Base-by-base conservation (phyloP, 768 basidiomycete species). In the Tricholoma terreum region DNA sequence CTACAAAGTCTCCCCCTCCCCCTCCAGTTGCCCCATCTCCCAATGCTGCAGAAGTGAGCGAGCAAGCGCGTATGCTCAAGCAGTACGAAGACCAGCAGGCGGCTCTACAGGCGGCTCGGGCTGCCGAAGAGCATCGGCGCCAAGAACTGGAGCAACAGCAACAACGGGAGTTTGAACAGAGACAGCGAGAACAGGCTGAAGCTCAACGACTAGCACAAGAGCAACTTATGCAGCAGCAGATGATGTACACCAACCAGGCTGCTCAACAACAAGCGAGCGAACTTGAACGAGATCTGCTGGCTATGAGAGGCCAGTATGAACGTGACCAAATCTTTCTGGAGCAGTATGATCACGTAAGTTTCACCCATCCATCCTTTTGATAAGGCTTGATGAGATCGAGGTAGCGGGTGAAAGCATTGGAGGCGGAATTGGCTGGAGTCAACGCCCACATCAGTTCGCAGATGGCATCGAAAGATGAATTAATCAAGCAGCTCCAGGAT, bases 291-390 rank as follows among this genome's bases (percentile, higher is more conserved):
- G 90, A 98, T 70, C 76, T 98, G 50, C 81, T 98, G 49, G 92
- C 83, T 9, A 90, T 98, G 90, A 80, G 94, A 48, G 94, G 97
- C 0, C 97, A 98, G 69, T 99, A 94, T 69, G 97, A 99, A 73
- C 84, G 97, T 11, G 96, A 99, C 66, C 97, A 99, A 70, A 89
- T 99, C 63, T 85, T 99, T 72, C 78, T 99, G 54, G 96, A 98
- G 71, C 94, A 98, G 65, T 99, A 99, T 66, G 97, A 99, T 69
- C 83, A 89, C 40, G 94, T 96, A 73, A 53, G 88, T 79, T 24
- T 31, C 9, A 2, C n/a, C 49, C 11, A 54, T 36, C 15, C 35
- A 50, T 54, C 21, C 1, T 24, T 54, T 48, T 31, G 4, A 8
- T 48, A 33, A 6, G 3, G n/a, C 4, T n/a, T 49, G n/a, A 49